These are phyloP conservation scores for Gossypium davidsonii DNA, from an alignment of 441 rosid species.

Conservation along the genomic window DNA sequence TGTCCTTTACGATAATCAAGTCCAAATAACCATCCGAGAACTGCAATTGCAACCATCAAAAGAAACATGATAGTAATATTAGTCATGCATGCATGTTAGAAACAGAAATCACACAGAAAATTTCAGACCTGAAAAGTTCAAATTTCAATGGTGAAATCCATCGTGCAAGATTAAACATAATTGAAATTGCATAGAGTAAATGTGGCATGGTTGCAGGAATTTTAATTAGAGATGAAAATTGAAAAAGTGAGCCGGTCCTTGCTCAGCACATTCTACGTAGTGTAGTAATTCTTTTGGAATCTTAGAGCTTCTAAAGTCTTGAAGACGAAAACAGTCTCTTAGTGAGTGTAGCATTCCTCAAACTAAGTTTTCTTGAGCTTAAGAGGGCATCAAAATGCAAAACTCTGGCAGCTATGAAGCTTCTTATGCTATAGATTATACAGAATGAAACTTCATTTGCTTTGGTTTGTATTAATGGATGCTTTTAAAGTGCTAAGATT, in stretches of 20 bases:
- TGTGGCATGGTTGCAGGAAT: neutral
- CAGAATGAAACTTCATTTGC: neutral
- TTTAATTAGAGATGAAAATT: neutral
- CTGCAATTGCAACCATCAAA: conserved; percentile 32
- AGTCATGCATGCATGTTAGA: neutral
- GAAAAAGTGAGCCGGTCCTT: neutral
- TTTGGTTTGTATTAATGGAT: neutral
- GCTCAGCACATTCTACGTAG: neutral
- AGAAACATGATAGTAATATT: neutral
- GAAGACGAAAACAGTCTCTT: neutral
- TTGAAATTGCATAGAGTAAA: neutral
- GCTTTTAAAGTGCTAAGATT: neutral
- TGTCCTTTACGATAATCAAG: conserved; percentile 50
- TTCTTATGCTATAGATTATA: neutral
- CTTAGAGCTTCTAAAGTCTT: neutral
- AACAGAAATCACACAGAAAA: neutral
- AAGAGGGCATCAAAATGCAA: neutral
- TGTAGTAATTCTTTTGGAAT: neutral
- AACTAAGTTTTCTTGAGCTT: neutral
- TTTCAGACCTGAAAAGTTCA: neutral
- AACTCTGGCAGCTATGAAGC: neutral
- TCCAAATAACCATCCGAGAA: conserved; percentile 87
- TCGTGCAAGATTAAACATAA: neutral
- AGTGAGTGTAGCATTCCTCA: neutral
- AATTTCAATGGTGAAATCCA: neutral